Evolutionary conservation across 768 basidiomycete genomes (phyloP).

Genomic region (Boletus insuetus): DNA sequence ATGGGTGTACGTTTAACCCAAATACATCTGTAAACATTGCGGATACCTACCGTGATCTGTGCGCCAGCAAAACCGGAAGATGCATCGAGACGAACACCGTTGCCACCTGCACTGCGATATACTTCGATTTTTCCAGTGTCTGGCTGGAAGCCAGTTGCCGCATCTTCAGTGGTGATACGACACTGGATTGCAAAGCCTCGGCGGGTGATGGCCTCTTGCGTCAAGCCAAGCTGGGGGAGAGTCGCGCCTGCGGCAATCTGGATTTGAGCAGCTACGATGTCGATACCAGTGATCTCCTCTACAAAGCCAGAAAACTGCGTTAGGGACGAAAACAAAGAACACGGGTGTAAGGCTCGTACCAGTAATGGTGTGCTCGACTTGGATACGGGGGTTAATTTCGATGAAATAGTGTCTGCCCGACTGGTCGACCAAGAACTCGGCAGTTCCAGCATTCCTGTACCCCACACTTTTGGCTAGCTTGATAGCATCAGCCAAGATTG

Average conservation of each 20-base stretch:
- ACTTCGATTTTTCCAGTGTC: constrained; percentile 99
- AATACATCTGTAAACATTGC: not conserved
- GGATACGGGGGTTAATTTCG: constrained; percentile 99
- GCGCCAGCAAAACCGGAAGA: constrained; percentile 98
- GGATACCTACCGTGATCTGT: constrained; percentile 81
- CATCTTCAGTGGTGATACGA: constrained; percentile 97
- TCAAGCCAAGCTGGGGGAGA: constrained; percentile 90
- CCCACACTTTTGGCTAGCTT: constrained; percentile 91
- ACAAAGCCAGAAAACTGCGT: constrained; percentile 1
- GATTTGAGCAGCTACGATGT: constrained; percentile 98
- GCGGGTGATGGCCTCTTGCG: constrained; percentile 93
- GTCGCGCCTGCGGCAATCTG: constrained; percentile 99
- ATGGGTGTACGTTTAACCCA: not conserved
- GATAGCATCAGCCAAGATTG: constrained; percentile 87
- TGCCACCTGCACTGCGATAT: constrained; percentile 97
- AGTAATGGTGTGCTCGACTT: constrained; percentile 99
- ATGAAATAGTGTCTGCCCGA: constrained; percentile 98
- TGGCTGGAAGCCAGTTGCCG: constrained; percentile 89
- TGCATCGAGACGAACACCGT: constrained; percentile 95
- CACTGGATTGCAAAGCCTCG: constrained; percentile 98
- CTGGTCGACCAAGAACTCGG: constrained; percentile 97
- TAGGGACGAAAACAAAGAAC: not conserved
- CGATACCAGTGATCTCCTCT: constrained; percentile 99
- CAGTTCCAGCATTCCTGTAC: constrained; percentile 96
- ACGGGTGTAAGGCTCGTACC: constrained; percentile 45